Base-by-base conservation (phyloP, 106 monocot genomes). In the Apostasia ramifera region DNA sequence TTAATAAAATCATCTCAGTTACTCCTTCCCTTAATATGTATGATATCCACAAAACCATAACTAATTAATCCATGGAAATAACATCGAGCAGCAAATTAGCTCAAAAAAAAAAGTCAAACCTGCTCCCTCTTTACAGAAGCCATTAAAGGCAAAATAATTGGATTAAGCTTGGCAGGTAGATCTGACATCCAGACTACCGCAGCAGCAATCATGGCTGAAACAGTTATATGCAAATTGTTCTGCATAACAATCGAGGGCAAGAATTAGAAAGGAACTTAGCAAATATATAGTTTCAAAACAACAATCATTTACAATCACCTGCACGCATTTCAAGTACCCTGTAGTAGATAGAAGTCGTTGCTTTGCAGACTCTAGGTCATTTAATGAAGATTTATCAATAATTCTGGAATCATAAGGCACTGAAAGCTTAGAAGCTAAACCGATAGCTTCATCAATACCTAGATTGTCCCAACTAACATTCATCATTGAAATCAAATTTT, bases 91-190 rank as follows among this genome's bases (percentile, higher is more conserved):
- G 8, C 52, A 56, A n/a, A 4, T 47, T 2, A 48, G 53, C 64
- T 54, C 14, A 40, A 26, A 63, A 62, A 53, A 40, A 26, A 63
- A 62, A 53, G 6, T 46, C 60, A 45, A 69, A 92, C 95, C 80
- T 98, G 88, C 71, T 98, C 97, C 47, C 92, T 89, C 76, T 90
- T 98, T 12, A 98, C 63, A 68, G 97, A 85, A 83, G 97, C 89
- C 92, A 92, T 98, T 60, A 98, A 78, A 53, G 97, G 97, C 43
- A 98, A 81, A 92, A 98, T 92, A 14, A 98, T 71, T 66, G 97
- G 97, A 71, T 98, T 98, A 52, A 98, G 79, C 63, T 73, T 92
- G 6, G 86, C 68, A 62, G 97, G 97, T 55, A 98, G 70, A 55
- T 85, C 85, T 57, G 89, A 82, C 77, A 85, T 98, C 97, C 97